Percentiles rank a stretch among this genome's conserved stretches.
These are phyloP conservation scores for Globisporangium cederbergense DNA, from an alignment of 352 stramenopile genomes.

Conservation along the genomic window DNA sequence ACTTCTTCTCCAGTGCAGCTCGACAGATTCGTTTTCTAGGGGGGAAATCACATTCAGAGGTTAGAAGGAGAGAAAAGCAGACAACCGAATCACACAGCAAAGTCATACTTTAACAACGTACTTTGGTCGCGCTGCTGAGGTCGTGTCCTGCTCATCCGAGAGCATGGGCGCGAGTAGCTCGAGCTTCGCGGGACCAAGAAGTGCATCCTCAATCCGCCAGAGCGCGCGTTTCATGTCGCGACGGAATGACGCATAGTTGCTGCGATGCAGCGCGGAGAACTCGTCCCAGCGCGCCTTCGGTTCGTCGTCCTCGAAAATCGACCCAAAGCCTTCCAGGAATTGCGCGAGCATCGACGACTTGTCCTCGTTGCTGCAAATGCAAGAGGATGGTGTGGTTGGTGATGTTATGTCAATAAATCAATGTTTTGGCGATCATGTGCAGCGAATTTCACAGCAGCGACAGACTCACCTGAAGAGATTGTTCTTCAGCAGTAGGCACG, in stretches of 20 bases:
- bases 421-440: neutral
- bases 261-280: constrained; percentile 35
- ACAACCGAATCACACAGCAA: constrained; percentile 2
- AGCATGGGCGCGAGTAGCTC: constrained; percentile 54
- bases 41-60: neutral
- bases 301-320: constrained; percentile 55
- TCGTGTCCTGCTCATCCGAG: neutral
- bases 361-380: constrained; percentile 18
- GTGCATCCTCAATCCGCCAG: constrained; percentile 39
- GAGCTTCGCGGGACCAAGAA: constrained; percentile 53
- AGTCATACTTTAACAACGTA: neutral
- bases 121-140: neutral
- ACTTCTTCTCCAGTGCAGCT: constrained; percentile 31
- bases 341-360: constrained; percentile 27
- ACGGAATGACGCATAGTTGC: constrained; percentile 46
- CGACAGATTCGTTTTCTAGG: constrained; percentile 18
- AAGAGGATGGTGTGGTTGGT: neutral
- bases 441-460: neutral
- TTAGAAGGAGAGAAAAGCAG: neutral
- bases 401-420: neutral
- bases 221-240: constrained; percentile 72
- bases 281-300: constrained; percentile 61
- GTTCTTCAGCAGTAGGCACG: constrained; percentile 38
- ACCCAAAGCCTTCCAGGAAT: constrained; percentile 47
- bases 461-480: constrained; percentile 43